Base-by-base conservation (phyloP, 169 alveolate genomes). In the Eimeria sp. region DNA sequence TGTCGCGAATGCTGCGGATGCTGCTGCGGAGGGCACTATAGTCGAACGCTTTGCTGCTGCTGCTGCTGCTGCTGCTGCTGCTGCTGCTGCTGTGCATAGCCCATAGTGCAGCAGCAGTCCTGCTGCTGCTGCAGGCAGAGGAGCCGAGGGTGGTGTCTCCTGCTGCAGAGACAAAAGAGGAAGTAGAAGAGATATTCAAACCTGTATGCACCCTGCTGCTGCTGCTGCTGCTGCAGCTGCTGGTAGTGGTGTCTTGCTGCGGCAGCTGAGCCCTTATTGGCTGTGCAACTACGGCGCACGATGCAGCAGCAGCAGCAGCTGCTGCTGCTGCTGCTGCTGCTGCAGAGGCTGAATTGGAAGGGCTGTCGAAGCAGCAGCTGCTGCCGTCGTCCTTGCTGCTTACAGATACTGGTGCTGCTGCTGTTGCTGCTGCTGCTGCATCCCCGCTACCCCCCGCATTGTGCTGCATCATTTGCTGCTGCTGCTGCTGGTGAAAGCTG, bases 21-120 rank as follows among this genome's bases (percentile, higher is more conserved):
- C 91, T 83, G 91, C 75, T 83, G 76, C 91, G 91, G 14, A 83
- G 91, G 72, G 76, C 76, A 63, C 91, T n/a, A 76, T 83, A 83
- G 76, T 83, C 91, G 54, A 83, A 83, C 16, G 76, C 91, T 14
- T 83, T 83, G 91, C 34, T 83, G 75, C 57, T 83, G 91, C 57
- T 83, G 72, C 61, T 83, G 91, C 91, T 49, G 91, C 91, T 57
- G 75, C 76, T 83, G 89, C 40, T 65, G 75, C 40, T 65, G 75
- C 75, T 65, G 75, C n/a, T 73, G 84, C 57, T 73, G 67, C 49
- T 51, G 43, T 47, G 89, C 45, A 47, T 5, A 47, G 57, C 57
- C 91, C 91, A 83, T n/a, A 83, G 20, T 16, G 91, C 91, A 51
- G 91, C 91, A 57, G 91, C 91, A 54, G 76, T 22, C 57, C 54